Evolutionary conservation across 345 rosid species (phyloP), one percentile per base, ranked within the genome.

Genomic region (Linum usitatissimum): DNA sequence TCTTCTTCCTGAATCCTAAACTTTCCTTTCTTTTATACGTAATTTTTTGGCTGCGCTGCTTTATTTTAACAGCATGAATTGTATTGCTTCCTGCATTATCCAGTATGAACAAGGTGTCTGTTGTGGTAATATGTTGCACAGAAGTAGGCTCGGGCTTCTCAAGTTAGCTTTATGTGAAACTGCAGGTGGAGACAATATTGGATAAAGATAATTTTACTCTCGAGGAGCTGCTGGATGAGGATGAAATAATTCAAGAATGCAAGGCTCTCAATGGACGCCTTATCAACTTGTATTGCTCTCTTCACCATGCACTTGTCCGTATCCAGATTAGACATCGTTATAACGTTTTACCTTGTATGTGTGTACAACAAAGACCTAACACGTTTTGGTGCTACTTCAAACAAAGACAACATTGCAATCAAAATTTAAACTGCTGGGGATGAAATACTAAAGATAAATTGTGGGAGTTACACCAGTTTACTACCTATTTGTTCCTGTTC

Each of bases 181-280:
- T 74, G 68, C 79, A 91, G 98, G 92, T 91, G 81, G 98, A 91
- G 77, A 66, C 92, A 56, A 83, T 91, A 77, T 79, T 91, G 80
- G 98, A 91, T 59, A 91, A 88, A 78, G 94, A 83, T 9, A 78
- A 78, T 66, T 88, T 81, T 71, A 83, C 96, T 30, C 57, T 91
- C 76, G 95, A 91, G 69, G 98, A 91, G 79, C 94, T 91, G 78
- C 91, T 91, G 62, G 92, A 88, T 19, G 98, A 91, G 81, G 98
- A 88, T 77, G 98, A 91, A 73, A 82, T 91, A 38, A 91, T 91
- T 77, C 98, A 91, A 78, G 98, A 91, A 75, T 91, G 98, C 94
- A 91, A 91, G 78, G 84, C 92, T 40, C 75, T 88, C 21, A 88
- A 91, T 48, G 84, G 86, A 28, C 91, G 95, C 55, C 96, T 91